Base-by-base conservation (phyloP, 2,329 filamentous ascomycete genomes). In the Arthrinium puccinioides region DNA sequence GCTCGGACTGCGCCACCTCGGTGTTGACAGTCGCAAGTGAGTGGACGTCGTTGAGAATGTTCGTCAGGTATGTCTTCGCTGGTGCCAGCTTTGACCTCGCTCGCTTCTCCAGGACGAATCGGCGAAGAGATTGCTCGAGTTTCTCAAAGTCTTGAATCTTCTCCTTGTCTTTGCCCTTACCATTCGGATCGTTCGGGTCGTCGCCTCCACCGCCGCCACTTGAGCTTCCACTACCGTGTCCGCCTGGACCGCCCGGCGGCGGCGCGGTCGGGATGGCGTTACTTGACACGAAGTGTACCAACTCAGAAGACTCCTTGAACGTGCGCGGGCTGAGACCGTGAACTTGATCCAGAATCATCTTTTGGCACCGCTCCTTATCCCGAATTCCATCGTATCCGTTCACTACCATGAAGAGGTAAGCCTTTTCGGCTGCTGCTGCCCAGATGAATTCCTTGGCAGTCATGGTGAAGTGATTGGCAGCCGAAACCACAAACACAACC, bases 371-470 rank as follows among this genome's bases (percentile, higher is more conserved):
- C 42, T 87, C 74, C 66, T 96, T 92, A 61, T 97, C 89, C 45
- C 84, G 76, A 51, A 98, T 97, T 43, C 84, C 84, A 61, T 98
- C 92, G 53, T 88, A 98, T 14, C 90, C 89, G 57, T 98, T 98
- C 48, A 98, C 92, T 11, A 98, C 92, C 61, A 98, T 94, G 60
- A 98, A 98, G 44, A 98, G 89, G 56, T 98, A 98, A 0, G 92
- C 90, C 63, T 98, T 98, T 56, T 98, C 92, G 27, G 90, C 80
- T 1, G 92, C 92, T 2, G 92, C 92, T 35, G 90, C 90, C 70
- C 86, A 85, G 44, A 98, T 95, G 54, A 98, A 98, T 52, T 98
- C 92, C 62, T 86, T 94, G n/a, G 92, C 89, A 1, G 92, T 95
- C 38, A 94, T 79, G 0, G 92, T 98, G 56, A 98, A 97, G 62